Percentiles rank a stretch among this genome's conserved stretches.
These are phyloP conservation scores for Hypseocharis bilobata DNA, from an alignment of 441 rosid species.

Conservation along the genomic window DNA sequence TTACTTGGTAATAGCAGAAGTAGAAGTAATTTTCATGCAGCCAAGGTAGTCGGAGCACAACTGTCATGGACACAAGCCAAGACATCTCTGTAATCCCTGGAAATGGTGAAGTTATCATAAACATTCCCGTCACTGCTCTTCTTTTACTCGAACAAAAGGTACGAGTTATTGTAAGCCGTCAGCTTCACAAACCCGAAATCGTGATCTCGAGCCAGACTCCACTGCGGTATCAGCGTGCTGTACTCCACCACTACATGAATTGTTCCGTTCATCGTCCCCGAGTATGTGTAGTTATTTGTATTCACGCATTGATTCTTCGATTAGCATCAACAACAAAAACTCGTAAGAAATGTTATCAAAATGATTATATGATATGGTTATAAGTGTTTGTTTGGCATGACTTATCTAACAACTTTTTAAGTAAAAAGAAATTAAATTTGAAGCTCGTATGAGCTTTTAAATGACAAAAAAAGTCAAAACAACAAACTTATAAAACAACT, in stretches of 20 bases:
- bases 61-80: constrained; percentile 72
- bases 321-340: too few relatives aligned
- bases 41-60: too few relatives aligned
- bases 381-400: background rate
- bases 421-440: too few relatives aligned
- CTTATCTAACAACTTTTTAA: too few relatives aligned
- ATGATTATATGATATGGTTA: too few relatives aligned
- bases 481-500: too few relatives aligned
- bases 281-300: constrained; percentile 39
- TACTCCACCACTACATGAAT: constrained; percentile 78
- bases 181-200: constrained; percentile 75
- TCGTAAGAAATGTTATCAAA: too few relatives aligned
- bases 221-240: constrained; percentile 36
- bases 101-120: constrained; percentile 64
- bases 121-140: constrained; percentile 64
- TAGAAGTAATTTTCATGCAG: too few relatives aligned
- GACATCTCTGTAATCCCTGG: constrained; percentile 72
- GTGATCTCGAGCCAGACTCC: constrained; percentile 66
- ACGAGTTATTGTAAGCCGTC: constrained; percentile 63
- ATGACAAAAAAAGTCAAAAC: too few relatives aligned
- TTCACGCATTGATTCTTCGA: constrained; percentile 58
- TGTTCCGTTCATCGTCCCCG: constrained; percentile 62
- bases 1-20: too few relatives aligned
- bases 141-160: constrained; percentile 71
- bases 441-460: too few relatives aligned